Evolutionary conservation across 331 rosid species (phyloP).

Genomic region (Pyrus hybrid): DNA sequence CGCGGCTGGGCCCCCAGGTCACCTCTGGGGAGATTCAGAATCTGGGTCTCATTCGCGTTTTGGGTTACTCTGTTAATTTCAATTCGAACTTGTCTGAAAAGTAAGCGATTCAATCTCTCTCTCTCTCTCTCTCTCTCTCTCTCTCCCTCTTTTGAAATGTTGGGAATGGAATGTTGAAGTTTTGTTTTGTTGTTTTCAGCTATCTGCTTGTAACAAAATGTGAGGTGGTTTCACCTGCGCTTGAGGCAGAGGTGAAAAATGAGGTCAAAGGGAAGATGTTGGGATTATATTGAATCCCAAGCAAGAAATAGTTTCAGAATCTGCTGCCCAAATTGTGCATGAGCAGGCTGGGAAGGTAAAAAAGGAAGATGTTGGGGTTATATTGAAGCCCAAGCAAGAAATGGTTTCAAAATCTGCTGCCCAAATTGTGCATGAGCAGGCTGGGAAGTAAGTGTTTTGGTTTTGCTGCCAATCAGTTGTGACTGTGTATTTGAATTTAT

Average conservation of each 20-base stretch:
- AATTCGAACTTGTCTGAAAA: conserved; percentile 61
- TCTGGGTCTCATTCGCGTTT: conserved; percentile 63
- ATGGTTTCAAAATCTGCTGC: conserved; percentile 70
- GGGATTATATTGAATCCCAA: conserved; percentile 60
- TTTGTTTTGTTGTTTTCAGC: conserved; percentile 21
- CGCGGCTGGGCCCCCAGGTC: conserved; percentile 34
- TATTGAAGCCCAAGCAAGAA: conserved; percentile 65
- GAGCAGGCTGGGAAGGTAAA: conserved; percentile 59
- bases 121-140: too few relatives aligned
- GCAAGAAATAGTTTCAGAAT: conserved; percentile 61
- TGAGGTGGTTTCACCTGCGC: conserved; percentile 66
- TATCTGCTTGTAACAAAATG: conserved; percentile 63
- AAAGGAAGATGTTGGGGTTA: conserved; percentile 31
- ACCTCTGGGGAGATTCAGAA: conserved; percentile 74
- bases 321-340: conserved; percentile 79
- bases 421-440: conserved; percentile 80
- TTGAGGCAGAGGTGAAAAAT: conserved; percentile 41
- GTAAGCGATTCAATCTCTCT: conserved; percentile 29
- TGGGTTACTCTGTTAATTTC: conserved; percentile 67
- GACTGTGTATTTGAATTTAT: background rate
- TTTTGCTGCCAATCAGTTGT: background rate
- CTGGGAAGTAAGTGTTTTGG: conserved; percentile 44
- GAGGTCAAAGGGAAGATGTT: conserved; percentile 18
- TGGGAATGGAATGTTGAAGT: background rate
- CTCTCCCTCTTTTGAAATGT: background rate